These are phyloP conservation scores for Cladorrhinum samala DNA, from an alignment of 495 filamentous ascomycete genomes.

Conservation along the genomic window DNA sequence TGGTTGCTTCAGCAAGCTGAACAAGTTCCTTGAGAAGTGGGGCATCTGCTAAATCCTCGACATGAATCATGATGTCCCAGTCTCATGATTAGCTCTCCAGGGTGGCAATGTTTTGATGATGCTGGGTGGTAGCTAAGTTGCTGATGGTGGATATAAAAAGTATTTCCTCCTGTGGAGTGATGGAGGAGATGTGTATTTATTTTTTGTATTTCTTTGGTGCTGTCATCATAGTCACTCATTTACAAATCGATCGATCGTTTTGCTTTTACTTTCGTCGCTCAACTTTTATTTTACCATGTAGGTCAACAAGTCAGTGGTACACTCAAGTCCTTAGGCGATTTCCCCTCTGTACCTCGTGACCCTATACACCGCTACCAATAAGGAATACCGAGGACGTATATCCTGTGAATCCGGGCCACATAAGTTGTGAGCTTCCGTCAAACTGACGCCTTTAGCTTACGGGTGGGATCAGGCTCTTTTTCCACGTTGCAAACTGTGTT, in stretches of 20 bases:
- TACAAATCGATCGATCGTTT: slow-evolving; percentile 4
- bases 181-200: neutral
- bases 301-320: too few species aligned
- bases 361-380: too few species aligned
- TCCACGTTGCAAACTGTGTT: too few species aligned
- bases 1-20: slow-evolving; percentile 15
- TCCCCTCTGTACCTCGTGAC: too few species aligned
- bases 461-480: too few species aligned
- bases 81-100: neutral
- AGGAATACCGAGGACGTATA: too few species aligned
- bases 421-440: too few species aligned
- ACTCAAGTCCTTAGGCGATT: too few species aligned
- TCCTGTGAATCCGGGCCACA: too few species aligned
- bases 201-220: neutral
- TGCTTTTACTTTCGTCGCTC: too few species aligned
- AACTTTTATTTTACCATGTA: too few species aligned
- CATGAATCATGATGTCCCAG: neutral
- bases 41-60: slow-evolving; percentile 10
- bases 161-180: neutral
- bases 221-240: slow-evolving; percentile 1
- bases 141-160: neutral
- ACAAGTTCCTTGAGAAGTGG: slow-evolving; percentile 15
- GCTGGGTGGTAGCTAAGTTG: neutral
- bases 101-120: neutral
- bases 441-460: too few species aligned